phyloP scores from a whole-genome alignment of 2,329 filamentous ascomycete species.

The Paramyrothecium roridum region DNA sequence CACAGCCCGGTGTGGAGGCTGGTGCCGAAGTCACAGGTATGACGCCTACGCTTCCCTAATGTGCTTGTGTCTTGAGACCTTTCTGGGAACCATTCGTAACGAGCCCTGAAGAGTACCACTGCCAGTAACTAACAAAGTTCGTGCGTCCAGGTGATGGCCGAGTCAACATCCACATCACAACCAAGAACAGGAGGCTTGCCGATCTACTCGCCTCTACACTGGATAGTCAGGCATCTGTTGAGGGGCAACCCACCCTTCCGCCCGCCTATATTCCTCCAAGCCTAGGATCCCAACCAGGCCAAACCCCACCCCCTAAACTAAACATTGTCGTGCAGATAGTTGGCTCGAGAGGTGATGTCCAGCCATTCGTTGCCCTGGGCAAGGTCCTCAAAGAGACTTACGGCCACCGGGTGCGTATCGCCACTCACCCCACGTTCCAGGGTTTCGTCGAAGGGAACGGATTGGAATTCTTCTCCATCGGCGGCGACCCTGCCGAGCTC shows the following conservation, averaged over 20 bases:
- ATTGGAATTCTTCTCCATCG: constrained; percentile 73
- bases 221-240: constrained; percentile 50
- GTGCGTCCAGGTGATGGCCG: constrained; percentile 62
- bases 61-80: not conserved
- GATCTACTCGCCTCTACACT: constrained; percentile 66
- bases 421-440: constrained; percentile 68
- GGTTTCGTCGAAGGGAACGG: constrained; percentile 66
- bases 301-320: constrained; percentile 54
- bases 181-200: constrained; percentile 63
- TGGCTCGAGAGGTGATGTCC: constrained; percentile 71
- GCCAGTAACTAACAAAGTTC: constrained; percentile 5
- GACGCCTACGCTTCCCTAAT: not conserved
- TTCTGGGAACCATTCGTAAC: not conserved
- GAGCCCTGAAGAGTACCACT: constrained; percentile 1
- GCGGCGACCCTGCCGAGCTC: constrained; percentile 71
- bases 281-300: constrained; percentile 60
- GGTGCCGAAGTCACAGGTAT: constrained; percentile 56
- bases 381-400: constrained; percentile 61
- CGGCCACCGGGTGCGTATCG: constrained; percentile 69
- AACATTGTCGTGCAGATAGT: constrained; percentile 76
- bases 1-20: constrained; percentile 60
- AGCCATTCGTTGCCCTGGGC: constrained; percentile 71
- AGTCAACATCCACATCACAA: constrained; percentile 76
- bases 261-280: constrained; percentile 72
- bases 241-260: constrained; percentile 48